A percentile compares a stretch with the other conserved stretches of the same genome.
Evolutionary conservation across 108 stramenopile genomes (phyloP).

Genomic region (Hondaea fermentalgiana): DNA sequence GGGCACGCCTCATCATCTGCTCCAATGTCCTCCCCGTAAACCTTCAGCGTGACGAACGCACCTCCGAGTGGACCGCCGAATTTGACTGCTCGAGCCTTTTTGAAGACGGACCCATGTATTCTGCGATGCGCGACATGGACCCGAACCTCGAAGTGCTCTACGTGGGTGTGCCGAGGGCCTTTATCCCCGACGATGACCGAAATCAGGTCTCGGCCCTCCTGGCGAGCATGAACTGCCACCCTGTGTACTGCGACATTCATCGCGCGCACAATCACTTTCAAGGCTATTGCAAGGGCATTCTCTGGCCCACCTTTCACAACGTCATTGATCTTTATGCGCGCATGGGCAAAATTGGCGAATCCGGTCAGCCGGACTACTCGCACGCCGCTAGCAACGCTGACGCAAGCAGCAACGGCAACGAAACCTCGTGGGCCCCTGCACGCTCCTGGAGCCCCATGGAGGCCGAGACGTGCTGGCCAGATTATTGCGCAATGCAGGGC

Average conservation of each 20-base stretch:
- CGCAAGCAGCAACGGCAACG: constrained; percentile 56
- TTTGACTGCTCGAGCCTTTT: constrained; percentile 92
- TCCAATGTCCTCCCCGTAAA: not conserved
- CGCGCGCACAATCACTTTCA: constrained; percentile 62
- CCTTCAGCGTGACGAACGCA: not conserved
- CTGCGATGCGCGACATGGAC: not conserved
- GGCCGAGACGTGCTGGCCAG: constrained; percentile 70
- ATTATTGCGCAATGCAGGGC: constrained; percentile 50
- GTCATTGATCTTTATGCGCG: constrained; percentile 53
- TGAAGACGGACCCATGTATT: constrained; percentile 69
- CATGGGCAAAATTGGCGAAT: not conserved
- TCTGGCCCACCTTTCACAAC: constrained; percentile 62
- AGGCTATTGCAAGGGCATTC: constrained; percentile 56
- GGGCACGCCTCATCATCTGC: not conserved
- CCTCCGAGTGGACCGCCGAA: constrained; percentile 22
- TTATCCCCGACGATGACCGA: constrained; percentile 71
- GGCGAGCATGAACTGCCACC: constrained; percentile 78
- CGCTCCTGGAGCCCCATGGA: constrained; percentile 56
- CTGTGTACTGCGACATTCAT: constrained; percentile 80
- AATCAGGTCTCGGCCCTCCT: constrained; percentile 74
- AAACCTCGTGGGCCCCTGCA: constrained; percentile 46
- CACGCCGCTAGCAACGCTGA: not conserved
- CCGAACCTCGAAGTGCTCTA: constrained; percentile 64
- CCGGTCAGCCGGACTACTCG: not conserved
- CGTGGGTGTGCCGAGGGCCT: constrained; percentile 50